Percentiles rank a stretch among this genome's conserved stretches.
Evolutionary conservation across 2,329 filamentous ascomycete species (phyloP).

Genomic region (Amauroascus verrucosus): DNA sequence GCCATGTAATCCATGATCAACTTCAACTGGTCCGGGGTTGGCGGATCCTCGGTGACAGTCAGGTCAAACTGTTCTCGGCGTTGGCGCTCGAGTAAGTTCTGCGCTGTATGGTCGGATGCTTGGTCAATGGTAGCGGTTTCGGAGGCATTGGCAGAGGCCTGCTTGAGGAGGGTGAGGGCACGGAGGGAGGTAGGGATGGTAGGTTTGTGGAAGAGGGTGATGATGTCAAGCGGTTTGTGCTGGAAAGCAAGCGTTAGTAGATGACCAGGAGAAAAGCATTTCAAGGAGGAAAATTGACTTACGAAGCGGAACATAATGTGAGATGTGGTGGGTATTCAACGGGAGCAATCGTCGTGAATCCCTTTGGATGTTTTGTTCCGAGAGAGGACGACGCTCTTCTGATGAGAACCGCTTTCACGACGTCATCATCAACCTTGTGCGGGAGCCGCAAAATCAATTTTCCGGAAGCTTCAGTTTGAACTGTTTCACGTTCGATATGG

Average conservation of each 20-base stretch:
- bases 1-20: conserved; percentile 79
- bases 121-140: conserved; percentile 59
- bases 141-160: conserved; percentile 59
- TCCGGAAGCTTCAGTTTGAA: too few relatives aligned
- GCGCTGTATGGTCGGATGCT: conserved; percentile 53
- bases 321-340: neutral
- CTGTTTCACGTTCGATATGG: too few relatives aligned
- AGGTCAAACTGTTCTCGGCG: conserved; percentile 66
- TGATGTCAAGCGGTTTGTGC: conserved; percentile 75
- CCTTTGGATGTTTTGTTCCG: neutral
- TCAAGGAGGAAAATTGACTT: neutral
- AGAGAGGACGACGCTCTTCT: too few relatives aligned
- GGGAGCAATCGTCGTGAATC: too few relatives aligned
- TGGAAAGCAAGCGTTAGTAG: conserved; percentile 25
- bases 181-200: conserved; percentile 60
- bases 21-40: conserved; percentile 71
- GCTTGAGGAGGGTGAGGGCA: conserved; percentile 67
- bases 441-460: too few relatives aligned
- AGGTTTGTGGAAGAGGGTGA: conserved; percentile 92
- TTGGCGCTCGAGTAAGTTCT: conserved; percentile 42
- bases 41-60: conserved; percentile 67
- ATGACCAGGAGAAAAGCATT: conserved; percentile 7
- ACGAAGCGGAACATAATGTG: neutral
- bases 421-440: too few relatives aligned
- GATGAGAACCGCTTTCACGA: too few relatives aligned